phyloP scores from a whole-genome alignment of 2,329 filamentous ascomycete species.

The Diplodia corticola region DNA sequence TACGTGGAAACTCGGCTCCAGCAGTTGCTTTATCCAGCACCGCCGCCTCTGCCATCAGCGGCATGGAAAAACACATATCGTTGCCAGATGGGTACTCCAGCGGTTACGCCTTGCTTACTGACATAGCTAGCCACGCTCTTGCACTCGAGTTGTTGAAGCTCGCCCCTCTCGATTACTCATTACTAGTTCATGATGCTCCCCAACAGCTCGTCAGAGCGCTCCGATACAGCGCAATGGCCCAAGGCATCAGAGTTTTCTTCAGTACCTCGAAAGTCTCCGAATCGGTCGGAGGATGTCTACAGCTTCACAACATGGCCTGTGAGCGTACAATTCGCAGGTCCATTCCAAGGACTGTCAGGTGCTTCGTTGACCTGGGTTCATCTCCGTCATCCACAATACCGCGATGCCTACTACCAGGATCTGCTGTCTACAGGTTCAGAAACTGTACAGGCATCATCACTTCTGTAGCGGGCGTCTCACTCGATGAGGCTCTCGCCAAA shows the following conservation, averaged over 20 bases:
- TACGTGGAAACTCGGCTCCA: background rate
- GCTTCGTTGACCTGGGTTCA: background rate
- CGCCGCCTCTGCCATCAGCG: background rate
- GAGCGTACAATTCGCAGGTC: background rate
- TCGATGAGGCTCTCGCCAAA: background rate
- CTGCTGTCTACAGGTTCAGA: background rate
- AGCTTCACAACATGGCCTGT: background rate
- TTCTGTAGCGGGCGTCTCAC: background rate
- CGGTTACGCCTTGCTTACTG: background rate
- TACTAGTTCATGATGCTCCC: background rate
- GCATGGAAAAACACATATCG: background rate
- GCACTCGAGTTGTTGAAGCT: background rate
- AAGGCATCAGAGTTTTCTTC: background rate
- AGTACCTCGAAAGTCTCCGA: background rate
- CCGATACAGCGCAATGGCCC: background rate
- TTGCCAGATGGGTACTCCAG: background rate
- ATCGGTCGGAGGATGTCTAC: background rate
- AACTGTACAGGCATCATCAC: background rate
- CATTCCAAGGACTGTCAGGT: background rate
- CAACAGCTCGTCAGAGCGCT: background rate
- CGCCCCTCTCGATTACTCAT: background rate
- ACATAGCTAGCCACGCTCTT: background rate
- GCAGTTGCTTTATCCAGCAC: background rate
- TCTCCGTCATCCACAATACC: background rate
- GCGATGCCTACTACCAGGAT: background rate